Base-by-base conservation (phyloP, 768 basidiomycete species). In the Termitomyces sp. region DNA sequence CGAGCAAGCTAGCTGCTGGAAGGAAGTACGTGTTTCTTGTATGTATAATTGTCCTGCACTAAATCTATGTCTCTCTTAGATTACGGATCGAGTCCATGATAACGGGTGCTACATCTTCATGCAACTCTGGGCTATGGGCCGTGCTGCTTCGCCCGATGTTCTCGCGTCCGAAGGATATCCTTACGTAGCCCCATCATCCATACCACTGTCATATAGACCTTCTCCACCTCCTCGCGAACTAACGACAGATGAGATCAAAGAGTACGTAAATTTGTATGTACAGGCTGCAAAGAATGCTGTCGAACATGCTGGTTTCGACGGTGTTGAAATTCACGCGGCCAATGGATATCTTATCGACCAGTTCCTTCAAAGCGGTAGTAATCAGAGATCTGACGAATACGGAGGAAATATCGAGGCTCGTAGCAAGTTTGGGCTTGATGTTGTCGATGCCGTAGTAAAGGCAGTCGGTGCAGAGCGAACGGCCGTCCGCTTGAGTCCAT, bases 401-500 rank as follows among this genome's bases (percentile, higher is more conserved):
- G 89, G 89, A 0, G 89, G 90, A 2, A 79, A 77, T 46, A 70
- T 88, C 30, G 81, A 86, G 66, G 81, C 79, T 56, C 74, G 90
- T 5, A 71, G 76, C 1, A 74, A 81, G 28, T 89, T 91, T 66
- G 64, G 69, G 0, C 69, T 86, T 6, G 82, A 86, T 58, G 72
- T 87, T 40, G 65, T 83, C 7, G 74, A 80, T 36, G 82, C 81
- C 1, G 70, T 88, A 1, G 72, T 70, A 3, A 66, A 74, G 0
- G 78, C 79, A 1, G 69, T 89, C 38, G 88, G 88, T 0, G 67
- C 73, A 28, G 76, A 81, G 24, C 75, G 75, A n/a, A 75, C 80
- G 1, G 83, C 71, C 0, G 71, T 90, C 43, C 75, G 87, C 8
- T 41, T 88, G 35, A 81, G 82, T 57, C 86, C 84, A 3, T 87